Evolutionary conservation across 495 filamentous ascomycete genomes (phyloP), one percentile per base, ranked within the genome.

Genomic region (Penicillium riverlandense): DNA sequence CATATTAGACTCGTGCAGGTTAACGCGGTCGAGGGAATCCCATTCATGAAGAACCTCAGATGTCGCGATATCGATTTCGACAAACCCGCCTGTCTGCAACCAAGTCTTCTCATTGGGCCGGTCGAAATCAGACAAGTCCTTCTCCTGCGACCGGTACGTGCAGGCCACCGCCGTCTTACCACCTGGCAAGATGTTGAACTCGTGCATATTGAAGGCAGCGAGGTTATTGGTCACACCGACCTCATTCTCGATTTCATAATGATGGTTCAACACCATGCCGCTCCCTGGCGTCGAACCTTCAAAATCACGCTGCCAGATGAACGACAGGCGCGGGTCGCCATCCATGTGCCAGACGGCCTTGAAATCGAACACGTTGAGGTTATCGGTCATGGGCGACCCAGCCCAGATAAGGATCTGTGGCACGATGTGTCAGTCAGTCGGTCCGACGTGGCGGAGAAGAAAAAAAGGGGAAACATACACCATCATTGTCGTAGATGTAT

Each of bases 171-270:
- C 66, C 1, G 61, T 55, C 41, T 65, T 64, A 29, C 66, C 66
- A n/a, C 64, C 66, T 13, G 57, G 50, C 42, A 69, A 41, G 41
- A 71, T 55, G 32, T 67, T 70, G 47, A 74, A 75, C 38, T 78
- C 74, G 55, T 77, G 74, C 53, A 72, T 72, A 46, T 71, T 73
- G 47, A 72, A 69, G 27, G 62, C 58, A 27, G 54, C 47, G 1
- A 74, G 40, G 35, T 70, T 59, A 37, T 63, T 62, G n/a, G 65
- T 53, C 2, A 67, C 59, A 8, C 51, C 46, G n/a, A 70, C 68
- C 22, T 66, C 52, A 10, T 63, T 50, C 37, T 69, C 52, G 33
- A 68, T 43, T 14, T 63, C 49, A 29, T 67, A 69, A 31, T 63
- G 51, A 13, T 63, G 51, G 39, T 69, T 53, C 41, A 69, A 34